Evolutionary conservation across 1,284 basidiomycete species (phyloP), one percentile per base, ranked within the genome.

Genomic region (Ceratobasidium sp.): DNA sequence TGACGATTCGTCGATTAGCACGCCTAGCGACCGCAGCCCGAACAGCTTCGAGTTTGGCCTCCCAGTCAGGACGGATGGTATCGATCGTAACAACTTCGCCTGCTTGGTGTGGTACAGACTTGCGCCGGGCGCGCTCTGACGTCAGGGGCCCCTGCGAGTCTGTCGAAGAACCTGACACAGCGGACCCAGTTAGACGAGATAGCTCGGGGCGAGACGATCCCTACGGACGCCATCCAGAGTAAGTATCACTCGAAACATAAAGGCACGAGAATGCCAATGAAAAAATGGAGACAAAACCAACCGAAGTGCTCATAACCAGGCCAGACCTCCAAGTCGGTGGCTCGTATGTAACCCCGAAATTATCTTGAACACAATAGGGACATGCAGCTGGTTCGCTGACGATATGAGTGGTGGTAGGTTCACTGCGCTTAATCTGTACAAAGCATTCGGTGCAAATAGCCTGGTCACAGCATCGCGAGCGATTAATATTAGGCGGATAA

Each of bases 381-480:
- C 97, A 99, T 5, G 93, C 92, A 3, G 96, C 94, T 0, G 96
- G 93, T 78, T 98, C 97, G 16, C 94, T 95, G 36, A 93, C 92
- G 61, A 97, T 84, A 81, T 97, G 95, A 0, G 94, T 97, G 3
- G 93, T 85, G 0, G 94, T 96, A 3, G 97, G 95, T 77, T 99
- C 97, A 60, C 87, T 88, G 69, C 97, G 91, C 83, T 98, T 98
- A 83, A 99, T 98, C 83, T 98, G 96, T 18, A 98, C 96, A 79
- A 99, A 99, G 80, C 97, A 99, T 82, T 99, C 97, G 39, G 97
- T 98, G 81, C 97, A 99, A 77, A 99, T 96, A 34, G 94, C 92
- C 78, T 99, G 97, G 83, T 96, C 94, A 80, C 97, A 99, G 82
- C 97, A 99, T 78, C 97, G 88, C 26, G 96, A 97, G 76, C 90